phyloP scores from a whole-genome alignment of 495 filamentous ascomycete genomes.

The Aspergillus indologenus region DNA sequence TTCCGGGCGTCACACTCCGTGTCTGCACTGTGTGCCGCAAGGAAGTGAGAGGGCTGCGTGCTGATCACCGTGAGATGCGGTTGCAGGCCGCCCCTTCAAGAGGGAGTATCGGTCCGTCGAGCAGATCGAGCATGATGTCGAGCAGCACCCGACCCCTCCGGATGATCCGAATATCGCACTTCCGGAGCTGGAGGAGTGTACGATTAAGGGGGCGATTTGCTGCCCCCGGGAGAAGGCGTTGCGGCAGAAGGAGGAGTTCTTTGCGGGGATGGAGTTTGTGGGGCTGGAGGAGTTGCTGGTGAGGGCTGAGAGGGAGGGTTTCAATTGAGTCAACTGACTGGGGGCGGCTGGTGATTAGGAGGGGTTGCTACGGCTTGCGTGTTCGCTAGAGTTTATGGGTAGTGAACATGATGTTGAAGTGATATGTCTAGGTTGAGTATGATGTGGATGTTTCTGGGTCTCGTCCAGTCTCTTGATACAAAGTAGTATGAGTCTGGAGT shows the following conservation, averaged over 20 bases:
- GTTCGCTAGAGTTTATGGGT: no score
- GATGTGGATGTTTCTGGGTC: no score
- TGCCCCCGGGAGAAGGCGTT: constrained; percentile 11
- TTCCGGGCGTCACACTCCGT: no score
- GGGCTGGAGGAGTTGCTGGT: constrained; percentile 8
- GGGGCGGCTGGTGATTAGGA: no score
- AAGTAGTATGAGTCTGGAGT: no score
- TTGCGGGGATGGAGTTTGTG: constrained; percentile 7
- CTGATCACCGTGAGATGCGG: not conserved
- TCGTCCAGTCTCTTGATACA: no score
- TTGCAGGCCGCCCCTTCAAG: constrained; percentile 10
- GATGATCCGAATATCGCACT: not conserved
- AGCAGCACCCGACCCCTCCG: not conserved
- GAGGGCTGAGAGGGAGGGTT: not conserved
- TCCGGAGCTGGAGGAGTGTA: constrained; percentile 9
- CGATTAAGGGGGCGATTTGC: constrained; percentile 4
- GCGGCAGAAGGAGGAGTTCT: constrained; percentile 12
- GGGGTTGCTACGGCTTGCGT: no score
- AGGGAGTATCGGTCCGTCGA: not conserved
- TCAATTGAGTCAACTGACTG: no score
- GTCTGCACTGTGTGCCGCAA: no score
- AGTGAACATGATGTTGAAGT: no score
- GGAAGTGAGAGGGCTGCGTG: no score
- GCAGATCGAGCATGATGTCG: not conserved
- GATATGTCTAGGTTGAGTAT: no score